These are phyloP conservation scores for Myriosclerotinia duriaeana DNA, from an alignment of 2,329 filamentous ascomycete genomes.

Conservation along the genomic window DNA sequence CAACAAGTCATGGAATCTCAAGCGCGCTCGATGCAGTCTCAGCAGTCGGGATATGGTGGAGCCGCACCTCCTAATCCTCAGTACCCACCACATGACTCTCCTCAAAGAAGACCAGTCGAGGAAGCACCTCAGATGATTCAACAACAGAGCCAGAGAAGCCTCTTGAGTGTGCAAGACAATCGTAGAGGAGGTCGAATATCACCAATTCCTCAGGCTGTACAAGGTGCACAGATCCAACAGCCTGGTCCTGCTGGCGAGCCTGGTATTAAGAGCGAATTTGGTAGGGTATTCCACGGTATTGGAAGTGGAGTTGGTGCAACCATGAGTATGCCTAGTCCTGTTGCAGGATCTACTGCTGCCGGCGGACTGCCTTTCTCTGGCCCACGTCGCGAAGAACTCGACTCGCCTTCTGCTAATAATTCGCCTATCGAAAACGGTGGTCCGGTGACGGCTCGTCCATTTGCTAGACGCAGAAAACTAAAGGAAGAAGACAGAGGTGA, in stretches of 20 bases:
- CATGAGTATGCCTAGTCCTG: slow-evolving; percentile 48
- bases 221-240: slow-evolving; percentile 81
- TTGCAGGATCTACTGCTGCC: slow-evolving; percentile 51
- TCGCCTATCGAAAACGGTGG: slow-evolving; percentile 41
- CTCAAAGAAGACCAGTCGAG: slow-evolving; percentile 48
- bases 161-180: slow-evolving; percentile 72
- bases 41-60: slow-evolving; percentile 40
- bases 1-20: slow-evolving; percentile 42
- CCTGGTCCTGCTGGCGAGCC: slow-evolving; percentile 78
- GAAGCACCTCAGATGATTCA: slow-evolving; percentile 53
- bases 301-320: slow-evolving; percentile 64
- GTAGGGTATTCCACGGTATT: slow-evolving; percentile 93
- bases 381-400: slow-evolving; percentile 53
- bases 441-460: slow-evolving; percentile 41
- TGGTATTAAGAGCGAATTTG: slow-evolving; percentile 91
- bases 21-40: slow-evolving; percentile 39
- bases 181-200: slow-evolving; percentile 82
- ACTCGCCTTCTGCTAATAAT: slow-evolving; percentile 48
- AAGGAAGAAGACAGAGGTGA: slow-evolving; percentile 73
- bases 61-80: slow-evolving; percentile 44
- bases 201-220: slow-evolving; percentile 87
- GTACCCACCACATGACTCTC: slow-evolving; percentile 47
- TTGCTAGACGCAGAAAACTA: slow-evolving; percentile 59
- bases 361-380: slow-evolving; percentile 52
- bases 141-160: slow-evolving; percentile 59